phyloP scores from a whole-genome alignment of 2,329 filamentous ascomycete species.

The Aspergillus sp. region DNA sequence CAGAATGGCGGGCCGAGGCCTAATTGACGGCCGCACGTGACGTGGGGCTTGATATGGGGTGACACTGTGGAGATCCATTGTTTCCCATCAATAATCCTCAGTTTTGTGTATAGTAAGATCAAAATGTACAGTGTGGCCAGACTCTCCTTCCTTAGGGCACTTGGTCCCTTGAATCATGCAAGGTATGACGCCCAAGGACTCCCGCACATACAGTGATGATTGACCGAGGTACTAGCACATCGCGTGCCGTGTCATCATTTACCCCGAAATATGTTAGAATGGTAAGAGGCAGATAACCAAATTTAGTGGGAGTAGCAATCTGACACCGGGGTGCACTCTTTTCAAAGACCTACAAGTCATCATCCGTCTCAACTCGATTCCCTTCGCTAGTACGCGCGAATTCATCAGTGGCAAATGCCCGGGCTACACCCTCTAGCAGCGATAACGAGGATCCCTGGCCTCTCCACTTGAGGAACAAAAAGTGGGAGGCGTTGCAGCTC shows the following conservation, averaged over 20 bases:
- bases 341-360: not conserved
- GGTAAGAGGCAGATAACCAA: slow-evolving; percentile 12
- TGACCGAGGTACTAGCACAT: slow-evolving; percentile 15
- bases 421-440: not conserved
- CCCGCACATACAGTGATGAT: not conserved
- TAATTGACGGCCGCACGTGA: not conserved
- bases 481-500: not conserved
- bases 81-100: not conserved
- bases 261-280: slow-evolving; percentile 7
- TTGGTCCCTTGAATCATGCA: slow-evolving; percentile 10
- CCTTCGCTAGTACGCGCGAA: not conserved
- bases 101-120: not conserved
- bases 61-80: not conserved
- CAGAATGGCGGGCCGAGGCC: not conserved
- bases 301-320: not conserved
- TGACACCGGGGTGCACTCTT: not conserved
- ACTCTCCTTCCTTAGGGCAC: slow-evolving; percentile 7
- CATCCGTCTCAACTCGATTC: not conserved
- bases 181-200: slow-evolving; percentile 2
- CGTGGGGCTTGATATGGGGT: not conserved
- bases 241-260: slow-evolving; percentile 3
- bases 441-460: not conserved
- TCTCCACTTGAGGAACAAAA: not conserved
- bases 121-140: slow-evolving; percentile 10
- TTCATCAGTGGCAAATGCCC: not conserved